Evolutionary conservation across 2,329 filamentous ascomycete genomes (phyloP).

Genomic region (Aspergillus costaricaensis): DNA sequence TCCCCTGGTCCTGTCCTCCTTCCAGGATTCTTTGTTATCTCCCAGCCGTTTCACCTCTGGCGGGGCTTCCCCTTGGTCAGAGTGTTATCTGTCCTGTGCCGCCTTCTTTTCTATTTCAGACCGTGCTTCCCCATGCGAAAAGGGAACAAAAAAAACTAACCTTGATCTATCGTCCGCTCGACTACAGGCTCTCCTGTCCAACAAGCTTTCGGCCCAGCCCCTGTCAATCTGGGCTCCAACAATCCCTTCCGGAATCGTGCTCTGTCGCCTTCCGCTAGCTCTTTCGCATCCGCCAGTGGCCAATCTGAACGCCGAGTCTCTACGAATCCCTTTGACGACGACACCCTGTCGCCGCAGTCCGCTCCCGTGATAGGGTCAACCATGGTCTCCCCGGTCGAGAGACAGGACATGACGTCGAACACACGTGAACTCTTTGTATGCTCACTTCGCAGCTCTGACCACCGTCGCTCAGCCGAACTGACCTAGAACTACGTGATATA

Average conservation of each 20-base stretch:
- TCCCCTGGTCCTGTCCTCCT: constrained; percentile 10
- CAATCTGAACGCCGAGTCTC: constrained; percentile 54
- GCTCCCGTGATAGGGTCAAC: constrained; percentile 32
- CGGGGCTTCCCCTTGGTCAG: constrained; percentile 19
- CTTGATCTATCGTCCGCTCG: not conserved
- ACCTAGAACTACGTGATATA: constrained; percentile 15
- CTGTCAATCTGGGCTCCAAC: constrained; percentile 47
- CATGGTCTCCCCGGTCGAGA: constrained; percentile 34
- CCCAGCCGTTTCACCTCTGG: constrained; percentile 22
- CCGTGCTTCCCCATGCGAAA: constrained; percentile 7
- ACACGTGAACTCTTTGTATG: constrained; percentile 64
- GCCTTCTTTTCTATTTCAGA: constrained; percentile 15
- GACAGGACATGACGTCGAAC: constrained; percentile 48
- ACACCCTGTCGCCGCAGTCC: constrained; percentile 40
- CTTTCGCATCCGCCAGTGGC: constrained; percentile 27
- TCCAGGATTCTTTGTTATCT: constrained; percentile 13
- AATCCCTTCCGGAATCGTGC: constrained; percentile 54
- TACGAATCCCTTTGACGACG: constrained; percentile 61
- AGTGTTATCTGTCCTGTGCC: constrained; percentile 13
- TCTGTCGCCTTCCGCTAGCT: constrained; percentile 37
- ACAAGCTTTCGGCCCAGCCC: constrained; percentile 35
- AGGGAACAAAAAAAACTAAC: constrained; percentile 8
- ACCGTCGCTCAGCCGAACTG: constrained; percentile 1
- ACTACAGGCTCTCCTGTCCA: constrained; percentile 28
- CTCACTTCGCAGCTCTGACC: constrained; percentile 23